Base-by-base conservation (phyloP, 2,329 filamentous ascomycete species). In the Canariomyces notabilis region DNA sequence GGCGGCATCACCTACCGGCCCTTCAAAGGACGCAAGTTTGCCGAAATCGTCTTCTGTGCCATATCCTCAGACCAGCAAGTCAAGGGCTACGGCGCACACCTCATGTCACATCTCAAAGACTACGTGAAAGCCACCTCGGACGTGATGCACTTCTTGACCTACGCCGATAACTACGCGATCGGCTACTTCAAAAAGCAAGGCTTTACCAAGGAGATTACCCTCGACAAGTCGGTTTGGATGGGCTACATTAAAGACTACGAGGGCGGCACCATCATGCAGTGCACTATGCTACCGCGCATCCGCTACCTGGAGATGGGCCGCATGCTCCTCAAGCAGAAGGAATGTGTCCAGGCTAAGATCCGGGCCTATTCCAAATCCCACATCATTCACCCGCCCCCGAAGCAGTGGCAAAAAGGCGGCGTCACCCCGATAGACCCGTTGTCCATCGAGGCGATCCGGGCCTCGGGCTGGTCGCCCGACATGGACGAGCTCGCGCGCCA, bases 231-330 rank as follows among this genome's bases (percentile, higher is more conserved):
- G 2, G 83, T 89, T 3, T 98, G 93, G 93, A 97, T 97, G 93
- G 93, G 93, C 2, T 98, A 97, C 61, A 98, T 98, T 72, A 98
- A 98, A 64, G 93, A 98, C 64, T 98, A 98, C 65, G 93, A 98
- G 68, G 93, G 93, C 48, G 93, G 93, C 48, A 98, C 93, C 0
- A 95, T 98, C 51, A 98, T 98, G 93, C 93, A 98, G 70, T 98
- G 93, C 62, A 89, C 86, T 42, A 97, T 98, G 93, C 77, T 98
- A 16, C 91, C 91, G 6, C 87, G 86, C 52, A 89, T 97, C 44
- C 86, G 93, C 40, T 98, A 98, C 67, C 82, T 98, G 5, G 91
- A 98, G 66, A 81, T 83, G 61, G 87, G 89, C 3, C 85, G 90
- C 52, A 95, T 98, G 89, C 76, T 98, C 2, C 78, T 95, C 38